Evolutionary conservation across 129 eudicot species (phyloP).

Genomic region (Arctium lappa): DNA sequence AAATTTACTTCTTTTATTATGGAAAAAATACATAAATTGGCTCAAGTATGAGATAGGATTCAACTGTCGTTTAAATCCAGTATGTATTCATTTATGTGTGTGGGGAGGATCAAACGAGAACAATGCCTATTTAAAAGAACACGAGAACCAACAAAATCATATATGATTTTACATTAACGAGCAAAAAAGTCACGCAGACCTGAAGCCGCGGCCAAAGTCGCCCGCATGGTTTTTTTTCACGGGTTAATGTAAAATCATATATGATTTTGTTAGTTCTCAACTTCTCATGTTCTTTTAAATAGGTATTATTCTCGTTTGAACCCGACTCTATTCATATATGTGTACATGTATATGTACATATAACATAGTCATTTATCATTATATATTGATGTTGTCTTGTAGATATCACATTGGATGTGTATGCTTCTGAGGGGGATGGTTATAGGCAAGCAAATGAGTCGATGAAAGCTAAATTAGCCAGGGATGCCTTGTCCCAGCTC

Average conservation of each 20-base stretch:
- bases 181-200: too few species aligned
- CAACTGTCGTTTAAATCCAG: neutral
- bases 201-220: too few species aligned
- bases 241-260: too few species aligned
- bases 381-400: conserved; percentile 9
- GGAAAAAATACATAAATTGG: neutral
- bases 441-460: conserved; percentile 34
- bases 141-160: too few species aligned
- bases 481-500: conserved; percentile 58
- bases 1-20: neutral
- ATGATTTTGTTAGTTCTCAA: too few species aligned
- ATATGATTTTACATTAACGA: too few species aligned
- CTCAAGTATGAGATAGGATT: neutral
- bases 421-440: conserved; percentile 28
- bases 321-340: neutral
- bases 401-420: conserved; percentile 41
- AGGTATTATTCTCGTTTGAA: too few species aligned
- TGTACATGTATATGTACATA: neutral
- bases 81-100: neutral
- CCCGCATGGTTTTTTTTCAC: too few species aligned
- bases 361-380: neutral
- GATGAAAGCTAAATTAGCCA: conserved; percentile 32
- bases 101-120: neutral
- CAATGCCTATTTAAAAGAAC: too few species aligned
- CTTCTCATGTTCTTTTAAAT: too few species aligned